Conservation (phyloP, 164 flowering plant genomes). For the Stephania japonica region DNA sequence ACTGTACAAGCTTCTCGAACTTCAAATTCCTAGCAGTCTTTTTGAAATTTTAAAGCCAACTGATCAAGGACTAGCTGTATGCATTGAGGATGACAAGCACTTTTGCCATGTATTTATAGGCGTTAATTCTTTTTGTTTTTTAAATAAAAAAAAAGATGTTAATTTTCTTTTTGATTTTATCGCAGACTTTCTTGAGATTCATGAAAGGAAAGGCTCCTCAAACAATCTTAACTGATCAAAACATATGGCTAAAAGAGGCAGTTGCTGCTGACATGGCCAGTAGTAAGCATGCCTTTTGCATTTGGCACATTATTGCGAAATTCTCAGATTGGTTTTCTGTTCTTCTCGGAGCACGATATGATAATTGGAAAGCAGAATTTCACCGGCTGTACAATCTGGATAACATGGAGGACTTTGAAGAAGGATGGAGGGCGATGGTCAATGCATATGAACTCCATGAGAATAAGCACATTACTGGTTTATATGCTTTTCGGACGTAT, state of each 20-base stretch:
- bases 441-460: conserved; percentile 51
- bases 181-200: conserved; percentile 61
- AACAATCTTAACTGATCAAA: conserved; percentile 71
- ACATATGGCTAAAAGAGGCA: conserved; percentile 79
- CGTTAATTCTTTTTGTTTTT: not conserved
- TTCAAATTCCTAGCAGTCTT: not conserved
- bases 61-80: not conserved
- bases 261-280: conserved; percentile 56
- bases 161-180: conserved; percentile 1
- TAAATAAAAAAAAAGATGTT: not conserved
- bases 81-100: conserved; percentile 6
- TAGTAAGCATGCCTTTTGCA: conserved; percentile 76
- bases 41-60: not conserved
- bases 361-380: conserved; percentile 70
- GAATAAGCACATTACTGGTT: conserved; percentile 58
- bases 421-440: conserved; percentile 69
- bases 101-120: not conserved
- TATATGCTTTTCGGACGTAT: conserved; percentile 52
- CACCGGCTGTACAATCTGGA: conserved; percentile 57
- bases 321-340: conserved; percentile 75
- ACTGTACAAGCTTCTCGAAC: not conserved
- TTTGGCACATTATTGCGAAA: conserved; percentile 65
- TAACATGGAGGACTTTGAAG: conserved; percentile 57
- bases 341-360: conserved; percentile 59
- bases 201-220: conserved; percentile 76